Conservation (phyloP, 2,329 filamentous ascomycete species). For the Diaporthe nobilis region DNA sequence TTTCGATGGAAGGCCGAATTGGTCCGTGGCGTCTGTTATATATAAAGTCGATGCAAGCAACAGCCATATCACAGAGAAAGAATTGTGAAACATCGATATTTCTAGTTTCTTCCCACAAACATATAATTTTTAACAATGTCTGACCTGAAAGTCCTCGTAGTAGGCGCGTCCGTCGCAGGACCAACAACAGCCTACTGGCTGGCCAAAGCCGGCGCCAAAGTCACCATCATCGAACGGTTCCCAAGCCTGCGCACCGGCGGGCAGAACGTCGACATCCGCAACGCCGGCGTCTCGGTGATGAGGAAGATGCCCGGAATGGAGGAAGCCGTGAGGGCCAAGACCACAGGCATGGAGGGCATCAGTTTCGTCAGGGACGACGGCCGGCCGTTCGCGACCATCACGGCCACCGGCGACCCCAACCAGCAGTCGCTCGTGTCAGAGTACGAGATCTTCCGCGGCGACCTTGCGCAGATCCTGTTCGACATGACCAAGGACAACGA, state of each 20-base stretch:
- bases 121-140: slow-evolving; percentile 41
- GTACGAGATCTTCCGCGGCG: slow-evolving; percentile 63
- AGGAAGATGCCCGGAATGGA: slow-evolving; percentile 57
- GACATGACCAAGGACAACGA: slow-evolving; percentile 47
- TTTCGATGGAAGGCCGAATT: background rate
- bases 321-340: slow-evolving; percentile 51
- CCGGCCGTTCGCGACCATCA: slow-evolving; percentile 53
- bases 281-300: slow-evolving; percentile 54
- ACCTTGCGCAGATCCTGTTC: slow-evolving; percentile 51
- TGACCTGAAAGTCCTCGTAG: slow-evolving; percentile 52
- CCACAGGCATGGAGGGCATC: slow-evolving; percentile 59
- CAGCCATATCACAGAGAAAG: background rate
- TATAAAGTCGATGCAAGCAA: background rate
- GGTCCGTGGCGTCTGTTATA: background rate
- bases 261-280: slow-evolving; percentile 56
- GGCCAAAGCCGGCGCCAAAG: slow-evolving; percentile 47
- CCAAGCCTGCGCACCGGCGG: slow-evolving; percentile 47
- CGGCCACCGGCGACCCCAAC: slow-evolving; percentile 53
- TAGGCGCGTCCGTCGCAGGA: slow-evolving; percentile 47
- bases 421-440: slow-evolving; percentile 61
- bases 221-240: slow-evolving; percentile 48
- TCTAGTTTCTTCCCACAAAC: background rate
- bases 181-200: slow-evolving; percentile 48
- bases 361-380: slow-evolving; percentile 56
- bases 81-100: background rate